phyloP scores from a whole-genome alignment of 2,329 filamentous ascomycete species.

The Venturiaceae sp. region DNA sequence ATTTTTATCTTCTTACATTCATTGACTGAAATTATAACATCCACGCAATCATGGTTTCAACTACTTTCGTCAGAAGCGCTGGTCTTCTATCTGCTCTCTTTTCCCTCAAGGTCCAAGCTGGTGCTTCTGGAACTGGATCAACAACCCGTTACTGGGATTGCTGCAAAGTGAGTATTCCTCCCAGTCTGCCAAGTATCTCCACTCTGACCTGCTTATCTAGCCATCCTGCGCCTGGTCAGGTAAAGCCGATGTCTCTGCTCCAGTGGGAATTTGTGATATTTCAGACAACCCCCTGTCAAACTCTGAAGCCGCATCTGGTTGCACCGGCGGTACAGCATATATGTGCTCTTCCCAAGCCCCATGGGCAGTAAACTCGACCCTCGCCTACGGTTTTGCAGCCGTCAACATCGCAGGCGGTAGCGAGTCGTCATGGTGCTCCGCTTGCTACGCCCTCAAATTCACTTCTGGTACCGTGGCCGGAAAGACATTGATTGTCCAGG shows the following conservation, averaged over 20 bases:
- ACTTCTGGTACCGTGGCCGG: slow-evolving; percentile 43
- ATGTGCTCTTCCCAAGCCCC: slow-evolving; percentile 52
- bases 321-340: slow-evolving; percentile 45
- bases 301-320: slow-evolving; percentile 37
- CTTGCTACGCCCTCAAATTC: slow-evolving; percentile 50
- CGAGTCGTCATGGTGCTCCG: slow-evolving; percentile 52
- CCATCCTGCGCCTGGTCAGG: slow-evolving; percentile 45
- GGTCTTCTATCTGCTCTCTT: not conserved
- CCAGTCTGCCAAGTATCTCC: not conserved
- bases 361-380: slow-evolving; percentile 44
- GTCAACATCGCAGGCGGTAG: slow-evolving; percentile 44
- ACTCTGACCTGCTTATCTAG: slow-evolving; percentile 10
- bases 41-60: not conserved
- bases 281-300: slow-evolving; percentile 42
- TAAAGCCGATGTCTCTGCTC: slow-evolving; percentile 41
- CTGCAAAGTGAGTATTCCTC: slow-evolving; percentile 43
- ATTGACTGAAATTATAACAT: not conserved
- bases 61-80: not conserved
- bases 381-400: slow-evolving; percentile 54
- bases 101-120: not conserved
- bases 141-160: slow-evolving; percentile 45
- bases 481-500: slow-evolving; percentile 53
- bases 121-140: slow-evolving; percentile 17
- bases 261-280: slow-evolving; percentile 42
- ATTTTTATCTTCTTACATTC: too few species aligned